Evolutionary conservation across 148 eudicot species (phyloP).

Genomic region (Fagopyrum esculentum): DNA sequence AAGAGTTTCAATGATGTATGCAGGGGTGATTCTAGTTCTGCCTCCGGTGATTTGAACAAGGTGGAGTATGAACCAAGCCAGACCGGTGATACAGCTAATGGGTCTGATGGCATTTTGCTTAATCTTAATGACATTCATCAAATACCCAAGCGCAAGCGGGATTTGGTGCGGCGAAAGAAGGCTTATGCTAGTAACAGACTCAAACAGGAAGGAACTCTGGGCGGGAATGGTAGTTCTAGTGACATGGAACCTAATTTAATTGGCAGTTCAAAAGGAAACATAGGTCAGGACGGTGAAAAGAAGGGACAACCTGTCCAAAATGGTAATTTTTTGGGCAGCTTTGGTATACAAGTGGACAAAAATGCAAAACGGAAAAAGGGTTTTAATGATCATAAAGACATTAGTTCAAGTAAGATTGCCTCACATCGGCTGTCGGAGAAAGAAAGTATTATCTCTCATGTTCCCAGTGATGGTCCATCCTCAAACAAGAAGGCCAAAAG

Average conservation of each 20-base stretch:
- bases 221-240: constrained; percentile 27
- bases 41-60: constrained; percentile 16
- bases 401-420: constrained; percentile 24
- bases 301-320: constrained; percentile 16
- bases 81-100: constrained; percentile 18
- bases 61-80: constrained; percentile 19
- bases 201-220: constrained; percentile 23
- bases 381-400: constrained; percentile 23
- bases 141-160: constrained; percentile 77
- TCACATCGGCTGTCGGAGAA: constrained; percentile 27
- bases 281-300: background rate
- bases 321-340: constrained; percentile 21
- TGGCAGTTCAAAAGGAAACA: constrained; percentile 15
- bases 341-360: constrained; percentile 14
- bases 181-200: constrained; percentile 29
- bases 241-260: constrained; percentile 14
- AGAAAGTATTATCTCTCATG: constrained; percentile 31
- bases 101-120: constrained; percentile 35
- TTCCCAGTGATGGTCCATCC: constrained; percentile 30
- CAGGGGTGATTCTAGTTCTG: constrained; percentile 16
- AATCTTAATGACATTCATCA: constrained; percentile 30
- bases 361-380: constrained; percentile 32
- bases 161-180: constrained; percentile 58
- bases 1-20: constrained; percentile 22
- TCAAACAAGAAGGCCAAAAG: constrained; percentile 30